Evolutionary conservation across 495 filamentous ascomycete species (phyloP).

Genomic region (Aspergillus avenaceus): DNA sequence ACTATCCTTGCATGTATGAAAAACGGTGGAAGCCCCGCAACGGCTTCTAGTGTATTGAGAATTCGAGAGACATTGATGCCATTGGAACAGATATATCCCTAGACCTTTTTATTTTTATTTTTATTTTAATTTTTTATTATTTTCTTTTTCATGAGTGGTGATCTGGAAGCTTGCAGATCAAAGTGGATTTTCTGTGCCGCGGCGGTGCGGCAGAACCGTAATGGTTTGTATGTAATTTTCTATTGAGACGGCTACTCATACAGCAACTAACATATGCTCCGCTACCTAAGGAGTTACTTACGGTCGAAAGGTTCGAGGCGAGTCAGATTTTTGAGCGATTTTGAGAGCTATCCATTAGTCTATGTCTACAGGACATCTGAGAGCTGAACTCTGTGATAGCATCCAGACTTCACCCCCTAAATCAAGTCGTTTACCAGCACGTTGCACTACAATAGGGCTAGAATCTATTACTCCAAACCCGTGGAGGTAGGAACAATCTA

Average conservation of each 20-base stretch:
- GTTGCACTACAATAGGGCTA: neutral
- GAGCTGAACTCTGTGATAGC: neutral
- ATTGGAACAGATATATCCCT: no score
- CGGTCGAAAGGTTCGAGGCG: neutral
- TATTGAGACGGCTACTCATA: neutral
- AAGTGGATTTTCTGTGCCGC: neutral
- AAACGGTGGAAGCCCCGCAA: neutral
- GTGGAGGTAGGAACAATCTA: no score
- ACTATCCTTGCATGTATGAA: neutral
- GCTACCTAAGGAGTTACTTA: neutral
- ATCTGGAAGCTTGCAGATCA: neutral
- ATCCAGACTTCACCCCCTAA: neutral
- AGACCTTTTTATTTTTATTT: neutral
- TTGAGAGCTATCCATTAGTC: no score
- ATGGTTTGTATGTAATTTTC: neutral
- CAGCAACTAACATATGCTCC: neutral
- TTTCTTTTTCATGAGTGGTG: neutral
- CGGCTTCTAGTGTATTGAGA: slow-evolving; percentile 1
- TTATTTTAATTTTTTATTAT: no score
- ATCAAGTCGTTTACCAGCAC: neutral
- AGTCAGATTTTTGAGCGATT: neutral
- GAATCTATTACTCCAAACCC: no score
- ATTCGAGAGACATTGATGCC: no score
- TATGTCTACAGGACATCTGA: neutral
- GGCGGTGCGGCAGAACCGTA: neutral